Evolutionary conservation across 306 rosid species (phyloP).

Genomic region (Leucaena leucocephala): DNA sequence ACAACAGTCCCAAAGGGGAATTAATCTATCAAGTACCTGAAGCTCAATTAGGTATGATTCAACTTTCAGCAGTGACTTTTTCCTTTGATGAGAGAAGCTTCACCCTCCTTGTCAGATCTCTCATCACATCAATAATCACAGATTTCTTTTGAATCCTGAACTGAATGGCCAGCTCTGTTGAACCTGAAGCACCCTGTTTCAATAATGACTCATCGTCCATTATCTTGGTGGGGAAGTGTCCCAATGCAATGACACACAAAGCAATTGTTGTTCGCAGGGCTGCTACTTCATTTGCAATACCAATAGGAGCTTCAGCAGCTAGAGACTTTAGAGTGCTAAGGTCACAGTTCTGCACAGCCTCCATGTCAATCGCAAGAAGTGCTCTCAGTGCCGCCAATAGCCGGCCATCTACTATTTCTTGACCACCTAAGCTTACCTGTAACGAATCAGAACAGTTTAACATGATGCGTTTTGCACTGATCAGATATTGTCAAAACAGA

Average conservation of each 20-base stretch:
- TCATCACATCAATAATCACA: no score
- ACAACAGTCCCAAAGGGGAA: no score
- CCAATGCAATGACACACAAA: constrained; percentile 81
- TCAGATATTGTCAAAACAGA: neutral
- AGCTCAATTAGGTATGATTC: neutral
- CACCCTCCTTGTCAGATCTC: no score
- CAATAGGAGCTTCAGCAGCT: constrained; percentile 82
- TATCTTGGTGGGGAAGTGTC: constrained; percentile 90
- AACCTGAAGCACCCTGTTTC: constrained; percentile 58
- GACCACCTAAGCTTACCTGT: constrained; percentile 86
- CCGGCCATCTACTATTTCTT: constrained; percentile 76
- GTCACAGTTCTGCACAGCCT: constrained; percentile 60
- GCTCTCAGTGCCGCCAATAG: constrained; percentile 85
- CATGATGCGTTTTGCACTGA: neutral
- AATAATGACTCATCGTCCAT: constrained; percentile 79
- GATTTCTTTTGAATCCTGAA: constrained; percentile 76
- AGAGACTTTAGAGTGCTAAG: constrained; percentile 64
- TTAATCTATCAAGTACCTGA: no score
- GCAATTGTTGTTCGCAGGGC: constrained; percentile 74
- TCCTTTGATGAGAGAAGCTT: no score
- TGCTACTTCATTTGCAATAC: constrained; percentile 71
- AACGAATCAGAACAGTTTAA: neutral
- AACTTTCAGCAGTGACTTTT: constrained; percentile 44
- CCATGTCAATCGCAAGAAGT: constrained; percentile 55
- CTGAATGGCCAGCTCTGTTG: constrained; percentile 71